Conservation (phyloP, 1,284 basidiomycete genomes). For the Puccinia hordei region DNA sequence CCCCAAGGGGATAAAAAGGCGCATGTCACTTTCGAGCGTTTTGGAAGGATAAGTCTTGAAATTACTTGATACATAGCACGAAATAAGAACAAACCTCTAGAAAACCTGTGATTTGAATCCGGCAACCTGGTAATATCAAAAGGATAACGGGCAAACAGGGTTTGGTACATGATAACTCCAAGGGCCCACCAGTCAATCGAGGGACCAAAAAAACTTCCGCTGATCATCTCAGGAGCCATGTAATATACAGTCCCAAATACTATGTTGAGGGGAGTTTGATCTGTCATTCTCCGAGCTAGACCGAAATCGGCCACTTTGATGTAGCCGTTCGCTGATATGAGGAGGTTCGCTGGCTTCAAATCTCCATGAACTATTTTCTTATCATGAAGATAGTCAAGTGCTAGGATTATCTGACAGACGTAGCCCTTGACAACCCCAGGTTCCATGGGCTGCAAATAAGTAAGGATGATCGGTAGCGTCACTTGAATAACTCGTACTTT, state of each 20-base stretch:
- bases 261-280: background rate
- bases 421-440: constrained; percentile 67
- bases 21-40: background rate
- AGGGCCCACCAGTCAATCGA: constrained; percentile 42
- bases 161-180: constrained; percentile 24
- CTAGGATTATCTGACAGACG: constrained; percentile 87
- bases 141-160: constrained; percentile 11
- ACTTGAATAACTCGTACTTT: background rate
- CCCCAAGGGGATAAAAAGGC: background rate
- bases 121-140: background rate
- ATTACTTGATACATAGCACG: background rate
- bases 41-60: background rate
- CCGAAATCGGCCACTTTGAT: constrained; percentile 34
- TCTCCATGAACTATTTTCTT: constrained; percentile 95
- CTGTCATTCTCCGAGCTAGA: background rate
- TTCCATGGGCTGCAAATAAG: background rate
- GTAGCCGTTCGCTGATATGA: constrained; percentile 58
- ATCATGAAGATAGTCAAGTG: constrained; percentile 88
- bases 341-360: constrained; percentile 96
- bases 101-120: background rate
- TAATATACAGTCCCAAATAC: constrained; percentile 8
- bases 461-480: background rate
- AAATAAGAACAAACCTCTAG: background rate
- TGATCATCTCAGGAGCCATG: constrained; percentile 36
- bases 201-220: background rate